These are phyloP conservation scores for Rhynchosporium agropyri DNA, from an alignment of 2,329 filamentous ascomycete genomes.

Conservation along the genomic window DNA sequence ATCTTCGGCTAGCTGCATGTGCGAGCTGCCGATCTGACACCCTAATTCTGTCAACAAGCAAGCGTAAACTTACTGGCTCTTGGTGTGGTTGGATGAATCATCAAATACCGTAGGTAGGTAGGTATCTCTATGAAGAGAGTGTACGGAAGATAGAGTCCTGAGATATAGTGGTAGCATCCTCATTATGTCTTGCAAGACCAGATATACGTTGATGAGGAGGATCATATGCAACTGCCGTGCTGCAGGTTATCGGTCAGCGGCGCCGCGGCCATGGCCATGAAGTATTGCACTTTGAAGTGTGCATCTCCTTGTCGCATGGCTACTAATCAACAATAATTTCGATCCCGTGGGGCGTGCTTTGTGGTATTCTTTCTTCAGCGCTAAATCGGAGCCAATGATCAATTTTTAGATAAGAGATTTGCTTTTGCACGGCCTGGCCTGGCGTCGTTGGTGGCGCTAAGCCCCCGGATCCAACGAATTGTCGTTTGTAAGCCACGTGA, in stretches of 20 bases:
- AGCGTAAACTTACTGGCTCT: slow-evolving; percentile 12
- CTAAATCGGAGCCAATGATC: slow-evolving; percentile 8
- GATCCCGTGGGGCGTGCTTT: slow-evolving; percentile 6
- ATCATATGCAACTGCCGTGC: not conserved
- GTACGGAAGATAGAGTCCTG: not conserved
- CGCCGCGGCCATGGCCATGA: slow-evolving; percentile 3
- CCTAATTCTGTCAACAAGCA: not conserved
- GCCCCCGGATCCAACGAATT: not conserved
- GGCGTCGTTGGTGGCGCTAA: not conserved
- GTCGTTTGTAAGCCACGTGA: not conserved
- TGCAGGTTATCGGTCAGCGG: slow-evolving; percentile 1
- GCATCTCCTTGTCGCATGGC: slow-evolving; percentile 7
- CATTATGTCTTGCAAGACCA: not conserved
- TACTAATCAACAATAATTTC: not conserved
- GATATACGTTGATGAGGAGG: not conserved
- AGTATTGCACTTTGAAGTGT: slow-evolving; percentile 3
- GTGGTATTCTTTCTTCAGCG: slow-evolving; percentile 2
- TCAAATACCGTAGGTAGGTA: not conserved
- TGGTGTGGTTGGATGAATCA: slow-evolving; percentile 13
- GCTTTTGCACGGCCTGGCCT: slow-evolving; percentile 6
- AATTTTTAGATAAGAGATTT: slow-evolving; percentile 5
- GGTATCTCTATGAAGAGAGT: not conserved
- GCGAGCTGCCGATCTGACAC: slow-evolving; percentile 17
- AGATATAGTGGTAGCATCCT: not conserved
- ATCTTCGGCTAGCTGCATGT: slow-evolving; percentile 15